These are phyloP conservation scores for Phycomyces blakesleeanus DNA, from an alignment of 192 early-diverging fungal genomes.

Conservation along the genomic window DNA sequence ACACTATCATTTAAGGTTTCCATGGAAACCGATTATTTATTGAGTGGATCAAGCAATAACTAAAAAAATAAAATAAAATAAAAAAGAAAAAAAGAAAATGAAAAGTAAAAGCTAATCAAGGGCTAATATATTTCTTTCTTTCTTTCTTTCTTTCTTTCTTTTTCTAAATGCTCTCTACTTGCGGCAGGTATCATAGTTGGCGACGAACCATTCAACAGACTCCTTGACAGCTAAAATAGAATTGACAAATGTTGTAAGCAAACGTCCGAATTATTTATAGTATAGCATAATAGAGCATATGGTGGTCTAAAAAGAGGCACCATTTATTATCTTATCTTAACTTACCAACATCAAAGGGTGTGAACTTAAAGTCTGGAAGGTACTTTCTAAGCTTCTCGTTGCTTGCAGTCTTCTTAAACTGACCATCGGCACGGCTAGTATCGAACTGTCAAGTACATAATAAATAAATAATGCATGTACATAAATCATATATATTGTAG, in stretches of 20 bases:
- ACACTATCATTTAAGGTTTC: too few species aligned
- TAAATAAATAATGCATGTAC: not conserved
- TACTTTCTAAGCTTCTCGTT: conserved; percentile 68
- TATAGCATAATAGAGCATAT: too few species aligned
- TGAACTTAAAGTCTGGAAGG: conserved; percentile 76
- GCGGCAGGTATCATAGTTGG: conserved; percentile 62
- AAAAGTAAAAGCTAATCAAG: too few species aligned
- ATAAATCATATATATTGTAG: not conserved
- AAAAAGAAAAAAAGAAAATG: too few species aligned
- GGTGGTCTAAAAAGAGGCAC: too few species aligned
- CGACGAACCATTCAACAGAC: conserved; percentile 70
- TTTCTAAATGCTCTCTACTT: conserved; percentile 43
- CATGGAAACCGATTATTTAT: too few species aligned
- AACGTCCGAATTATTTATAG: too few species aligned
- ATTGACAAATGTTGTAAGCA: too few species aligned
- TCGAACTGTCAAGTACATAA: conserved; percentile 47
- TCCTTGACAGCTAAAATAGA: conserved; percentile 60
- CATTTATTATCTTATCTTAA: not conserved
- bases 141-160: too few species aligned
- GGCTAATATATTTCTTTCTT: too few species aligned
- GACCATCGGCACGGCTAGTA: conserved; percentile 69
- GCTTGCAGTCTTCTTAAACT: conserved; percentile 84
- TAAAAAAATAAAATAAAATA: too few species aligned
- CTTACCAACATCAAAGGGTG: conserved; percentile 66
- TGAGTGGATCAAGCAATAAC: too few species aligned